Base-by-base conservation (phyloP, 306 rosid genomes). In the Lotus japonicus region DNA sequence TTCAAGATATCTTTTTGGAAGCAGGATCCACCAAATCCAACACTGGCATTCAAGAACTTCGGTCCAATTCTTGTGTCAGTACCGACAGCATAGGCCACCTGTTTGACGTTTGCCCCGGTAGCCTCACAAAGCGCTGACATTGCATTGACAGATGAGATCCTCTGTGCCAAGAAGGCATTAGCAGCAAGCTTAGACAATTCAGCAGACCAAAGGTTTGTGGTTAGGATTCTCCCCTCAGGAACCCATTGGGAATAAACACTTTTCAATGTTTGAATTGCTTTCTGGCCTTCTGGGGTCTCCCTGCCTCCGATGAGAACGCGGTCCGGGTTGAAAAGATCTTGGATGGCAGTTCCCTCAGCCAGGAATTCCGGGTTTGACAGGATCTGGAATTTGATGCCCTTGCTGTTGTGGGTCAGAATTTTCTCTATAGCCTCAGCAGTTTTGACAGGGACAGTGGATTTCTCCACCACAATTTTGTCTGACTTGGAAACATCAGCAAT, bases 111-210 rank as follows among this genome's bases (percentile, higher is more conserved):
- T 52, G 97, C 98, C 6, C 98, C 96, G 2, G 97, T 92, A 42
- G 96, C 96, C 84, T 92, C 97, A n/a, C 97, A 92, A 36, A 92
- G 97, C 7, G 98, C 96, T 64, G 98, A 92, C 94, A 92, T 89
- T 49, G 98, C 96, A 61, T 92, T 92, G 2, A 89, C 98, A 50
- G 98, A 92, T 18, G 98, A 92, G 49, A 92, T 92, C 43, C 96
- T 89, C 64, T 92, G 98, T 13, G 98, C 98, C 90, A 92, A 89
- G 82, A 92, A 92, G 63, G 98, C 96, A 60, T 92, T 92, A 38
- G 96, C 98, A 53, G 98, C 98, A 36, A 92, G 96, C 84, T 92
- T 92, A 39, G 98, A 92, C 59, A 92, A 86, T 71, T 89, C 96
- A 2, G 97, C 97, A 48, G 97, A 92, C 97, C 98, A 92, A 26